Evolutionary conservation across 768 basidiomycete species (phyloP).

Genomic region (Lactarius vividus): DNA sequence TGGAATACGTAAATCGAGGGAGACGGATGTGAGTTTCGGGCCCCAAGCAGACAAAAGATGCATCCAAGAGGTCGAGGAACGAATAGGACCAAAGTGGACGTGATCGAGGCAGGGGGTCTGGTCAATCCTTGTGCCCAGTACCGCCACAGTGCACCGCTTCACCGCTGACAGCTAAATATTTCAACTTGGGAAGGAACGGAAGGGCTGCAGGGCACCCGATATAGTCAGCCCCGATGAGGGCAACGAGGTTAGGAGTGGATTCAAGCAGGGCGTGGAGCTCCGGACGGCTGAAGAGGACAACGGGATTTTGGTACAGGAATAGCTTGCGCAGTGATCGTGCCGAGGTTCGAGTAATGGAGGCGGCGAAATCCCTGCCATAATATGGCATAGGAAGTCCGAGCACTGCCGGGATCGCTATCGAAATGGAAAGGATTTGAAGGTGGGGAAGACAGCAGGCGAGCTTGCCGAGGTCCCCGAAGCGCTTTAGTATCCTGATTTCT

Average conservation of each 20-base stretch:
- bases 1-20: constrained; percentile 13
- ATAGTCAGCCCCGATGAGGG: constrained; percentile 1
- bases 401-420: constrained; percentile 2
- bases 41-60: constrained; percentile 16
- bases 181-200: constrained; percentile 22
- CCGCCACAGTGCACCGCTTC: not conserved
- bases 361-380: constrained; percentile 21
- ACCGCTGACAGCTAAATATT: constrained; percentile 9
- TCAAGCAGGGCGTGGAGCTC: constrained; percentile 17
- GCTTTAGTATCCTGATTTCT: constrained; percentile 3
- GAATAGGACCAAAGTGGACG: constrained; percentile 15
- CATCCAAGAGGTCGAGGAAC: constrained; percentile 2
- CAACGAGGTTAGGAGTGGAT: constrained; percentile 15
- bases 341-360: not conserved
- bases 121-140: not conserved
- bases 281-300: constrained; percentile 12
- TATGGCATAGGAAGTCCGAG: constrained; percentile 8
- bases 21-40: constrained; percentile 11
- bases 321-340: constrained; percentile 17
- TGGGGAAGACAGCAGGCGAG: constrained; percentile 16
- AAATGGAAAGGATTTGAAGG: constrained; percentile 21
- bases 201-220: constrained; percentile 18
- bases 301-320: constrained; percentile 1
- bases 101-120: constrained; percentile 12
- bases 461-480: constrained; percentile 18